A percentile compares a stretch with the other conserved stretches of the same genome.
These are phyloP conservation scores for Neofusicoccum ribis DNA, from an alignment of 2,329 filamentous ascomycete species.

Conservation along the genomic window DNA sequence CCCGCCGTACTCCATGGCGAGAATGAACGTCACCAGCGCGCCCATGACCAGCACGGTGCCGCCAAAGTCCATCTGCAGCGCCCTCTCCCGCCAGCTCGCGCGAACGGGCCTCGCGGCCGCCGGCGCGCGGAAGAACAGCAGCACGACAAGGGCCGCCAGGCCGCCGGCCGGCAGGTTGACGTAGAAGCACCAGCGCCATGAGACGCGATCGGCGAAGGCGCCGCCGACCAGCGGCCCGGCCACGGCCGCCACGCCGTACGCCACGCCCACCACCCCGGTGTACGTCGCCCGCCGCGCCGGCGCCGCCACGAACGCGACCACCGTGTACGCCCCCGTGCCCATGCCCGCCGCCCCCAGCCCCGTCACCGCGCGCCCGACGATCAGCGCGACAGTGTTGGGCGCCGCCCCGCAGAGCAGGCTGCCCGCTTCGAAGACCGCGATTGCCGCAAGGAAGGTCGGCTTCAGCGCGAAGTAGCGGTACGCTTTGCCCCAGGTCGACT, in stretches of 20 bases:
- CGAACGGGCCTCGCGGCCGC: constrained; percentile 27
- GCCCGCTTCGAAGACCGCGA: constrained; percentile 58
- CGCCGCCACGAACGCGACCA: constrained; percentile 47
- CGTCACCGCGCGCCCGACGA: constrained; percentile 53
- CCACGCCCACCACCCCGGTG: neutral
- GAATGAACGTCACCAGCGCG: constrained; percentile 33
- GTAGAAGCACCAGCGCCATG: constrained; percentile 38
- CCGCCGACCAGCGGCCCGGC: constrained; percentile 26
- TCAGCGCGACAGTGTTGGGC: constrained; percentile 36
- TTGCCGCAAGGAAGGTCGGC: constrained; percentile 35
- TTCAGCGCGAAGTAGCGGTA: constrained; percentile 46
- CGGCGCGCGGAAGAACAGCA: constrained; percentile 41
- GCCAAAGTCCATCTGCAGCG: constrained; percentile 27
- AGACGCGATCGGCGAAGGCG: constrained; percentile 21
- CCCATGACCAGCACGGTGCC: constrained; percentile 34
- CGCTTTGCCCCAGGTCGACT: constrained; percentile 48
- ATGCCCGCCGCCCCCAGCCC: constrained; percentile 54
- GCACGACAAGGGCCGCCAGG: constrained; percentile 37
- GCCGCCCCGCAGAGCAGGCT: constrained; percentile 51
- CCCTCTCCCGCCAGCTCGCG: constrained; percentile 20
- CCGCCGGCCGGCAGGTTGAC: constrained; percentile 51
- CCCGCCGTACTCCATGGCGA: constrained; percentile 40
- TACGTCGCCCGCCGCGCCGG: constrained; percentile 37
- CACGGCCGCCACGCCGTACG: constrained; percentile 24
- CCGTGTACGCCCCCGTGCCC: constrained; percentile 49